Base-by-base conservation (phyloP, 345 rosid species). In the Linum usitatissimum region DNA sequence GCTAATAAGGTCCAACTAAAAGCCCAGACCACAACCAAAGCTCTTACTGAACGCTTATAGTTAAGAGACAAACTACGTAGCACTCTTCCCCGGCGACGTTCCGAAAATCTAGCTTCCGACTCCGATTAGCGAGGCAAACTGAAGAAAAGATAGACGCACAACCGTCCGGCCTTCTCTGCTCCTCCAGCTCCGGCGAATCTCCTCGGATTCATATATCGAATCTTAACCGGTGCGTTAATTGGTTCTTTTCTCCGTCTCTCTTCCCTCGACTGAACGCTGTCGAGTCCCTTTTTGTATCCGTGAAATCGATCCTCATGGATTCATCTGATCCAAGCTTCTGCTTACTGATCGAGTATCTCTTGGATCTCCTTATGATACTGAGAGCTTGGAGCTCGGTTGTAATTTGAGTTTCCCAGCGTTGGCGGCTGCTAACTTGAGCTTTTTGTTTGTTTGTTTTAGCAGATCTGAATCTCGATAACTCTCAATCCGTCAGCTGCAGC, bases 401-500 rank as follows among this genome's bases (percentile, higher is more conserved):
- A 45, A 17, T 56, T 56, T 28, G 3, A 56, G 31, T 56, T 56
- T 28, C 59, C 18, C 31, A 19, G 59, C 12, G 5, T 18, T 48
- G 55, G 17, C 30, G 53, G 12, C 40, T 14, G 7, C 55, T 21
- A 9, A 23, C 13, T 57, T 55, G 14, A 59, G 54, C 18, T 45
- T 48, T 19, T 5, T 18, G 49, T 39, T 15, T 59, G 6, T 8
- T 60, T 66, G 20, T 54, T 68, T 14, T 28, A 48, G 60, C 38
- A 62, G 70, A 39, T 63, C 66, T 63, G 64, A 57, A 71, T 39
- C 18, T 51, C 42, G 67, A 12, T 14, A 34, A 34, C 38, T 34
- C 38, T 4, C 38, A 18, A 62, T 54, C n/a, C 20, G 58, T 61
- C 18, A 3, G 21, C 49, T 57, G 53, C 21, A 58, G 60, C 20